phyloP scores from a whole-genome alignment of 164 flowering plant genomes.

The Cinnamomum chago region DNA sequence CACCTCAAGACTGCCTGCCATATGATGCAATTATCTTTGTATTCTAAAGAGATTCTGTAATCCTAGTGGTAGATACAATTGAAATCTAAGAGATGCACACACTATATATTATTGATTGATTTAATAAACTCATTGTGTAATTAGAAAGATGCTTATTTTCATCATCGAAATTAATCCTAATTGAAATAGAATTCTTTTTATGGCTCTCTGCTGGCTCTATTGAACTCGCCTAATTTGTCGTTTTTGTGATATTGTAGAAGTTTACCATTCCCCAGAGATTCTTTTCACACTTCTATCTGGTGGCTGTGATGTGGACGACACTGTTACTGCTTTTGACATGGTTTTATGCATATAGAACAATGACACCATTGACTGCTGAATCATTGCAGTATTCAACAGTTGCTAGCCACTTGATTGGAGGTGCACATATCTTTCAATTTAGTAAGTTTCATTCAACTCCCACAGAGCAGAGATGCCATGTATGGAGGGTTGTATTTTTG shows the following conservation, averaged over 20 bases:
- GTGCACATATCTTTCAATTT: conserved; percentile 47
- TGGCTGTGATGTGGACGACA: conserved; percentile 73
- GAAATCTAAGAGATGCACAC: not conserved
- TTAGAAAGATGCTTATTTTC: not conserved
- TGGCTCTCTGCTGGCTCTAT: not conserved
- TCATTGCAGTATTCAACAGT: conserved; percentile 35
- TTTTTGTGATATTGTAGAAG: conserved; percentile 43
- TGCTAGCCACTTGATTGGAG: conserved; percentile 65
- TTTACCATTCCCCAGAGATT: conserved; percentile 77
- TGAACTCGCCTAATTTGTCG: conserved; percentile 5
- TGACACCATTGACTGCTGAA: conserved; percentile 37
- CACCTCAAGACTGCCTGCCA: too few species aligned
- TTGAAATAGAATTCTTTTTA: not conserved
- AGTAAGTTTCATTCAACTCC: conserved; percentile 31
- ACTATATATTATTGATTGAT: not conserved
- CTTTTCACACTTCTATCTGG: conserved; percentile 75
- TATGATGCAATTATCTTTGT: too few species aligned
- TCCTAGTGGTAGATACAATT: too few species aligned
- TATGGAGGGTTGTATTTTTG: conserved; percentile 65
- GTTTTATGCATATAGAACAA: conserved; percentile 49
- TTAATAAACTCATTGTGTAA: not conserved
- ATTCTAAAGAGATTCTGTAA: too few species aligned
- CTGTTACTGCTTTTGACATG: conserved; percentile 59
- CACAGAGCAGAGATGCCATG: conserved; percentile 24
- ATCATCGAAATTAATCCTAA: too few species aligned